Conservation (phyloP, 1,139 yeast species). For the Debaryomyces fabryi region DNA sequence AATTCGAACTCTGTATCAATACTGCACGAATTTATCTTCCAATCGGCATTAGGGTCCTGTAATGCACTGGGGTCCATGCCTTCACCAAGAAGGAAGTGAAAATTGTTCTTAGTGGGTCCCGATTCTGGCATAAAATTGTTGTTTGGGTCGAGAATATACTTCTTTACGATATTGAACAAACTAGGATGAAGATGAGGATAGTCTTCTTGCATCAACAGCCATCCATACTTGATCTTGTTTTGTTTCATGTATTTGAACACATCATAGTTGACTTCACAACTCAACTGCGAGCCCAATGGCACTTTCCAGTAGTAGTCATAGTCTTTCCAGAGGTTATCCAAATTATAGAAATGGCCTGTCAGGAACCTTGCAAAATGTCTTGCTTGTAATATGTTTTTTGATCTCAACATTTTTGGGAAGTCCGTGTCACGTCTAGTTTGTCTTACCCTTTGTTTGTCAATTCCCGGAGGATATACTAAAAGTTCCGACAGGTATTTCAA, state of each 20-base stretch:
- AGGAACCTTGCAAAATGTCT: slow-evolving; percentile 71
- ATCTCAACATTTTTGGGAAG: slow-evolving; percentile 26
- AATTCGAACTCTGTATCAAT: slow-evolving; percentile 21
- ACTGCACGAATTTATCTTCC: slow-evolving; percentile 17
- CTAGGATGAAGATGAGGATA: slow-evolving; percentile 16
- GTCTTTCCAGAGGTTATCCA: slow-evolving; percentile 30
- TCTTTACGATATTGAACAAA: slow-evolving; percentile 13
- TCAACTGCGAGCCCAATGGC: slow-evolving; percentile 59
- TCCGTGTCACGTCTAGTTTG: slow-evolving; percentile 42
- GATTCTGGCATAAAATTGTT: slow-evolving; percentile 10
- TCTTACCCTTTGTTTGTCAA: slow-evolving; percentile 54
- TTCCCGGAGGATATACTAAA: slow-evolving; percentile 30
- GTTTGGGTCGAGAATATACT: slow-evolving; percentile 10
- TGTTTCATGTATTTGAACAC: slow-evolving; percentile 58
- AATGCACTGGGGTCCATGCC: slow-evolving; percentile 5
- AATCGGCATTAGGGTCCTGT: slow-evolving; percentile 9
- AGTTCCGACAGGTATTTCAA: slow-evolving; percentile 32
- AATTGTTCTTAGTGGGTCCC: slow-evolving; percentile 11
- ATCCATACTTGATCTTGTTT: slow-evolving; percentile 57
- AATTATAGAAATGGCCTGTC: slow-evolving; percentile 51
- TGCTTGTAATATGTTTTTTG: slow-evolving; percentile 6
- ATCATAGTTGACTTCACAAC: slow-evolving; percentile 62
- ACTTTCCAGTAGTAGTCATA: slow-evolving; percentile 69
- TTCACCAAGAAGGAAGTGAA: slow-evolving; percentile 14
- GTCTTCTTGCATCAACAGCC: slow-evolving; percentile 20